Evolutionary conservation across 805 yeast genomes (phyloP), one percentile per base, ranked within the genome.

Genomic region (Metschnikowia hibisci): DNA sequence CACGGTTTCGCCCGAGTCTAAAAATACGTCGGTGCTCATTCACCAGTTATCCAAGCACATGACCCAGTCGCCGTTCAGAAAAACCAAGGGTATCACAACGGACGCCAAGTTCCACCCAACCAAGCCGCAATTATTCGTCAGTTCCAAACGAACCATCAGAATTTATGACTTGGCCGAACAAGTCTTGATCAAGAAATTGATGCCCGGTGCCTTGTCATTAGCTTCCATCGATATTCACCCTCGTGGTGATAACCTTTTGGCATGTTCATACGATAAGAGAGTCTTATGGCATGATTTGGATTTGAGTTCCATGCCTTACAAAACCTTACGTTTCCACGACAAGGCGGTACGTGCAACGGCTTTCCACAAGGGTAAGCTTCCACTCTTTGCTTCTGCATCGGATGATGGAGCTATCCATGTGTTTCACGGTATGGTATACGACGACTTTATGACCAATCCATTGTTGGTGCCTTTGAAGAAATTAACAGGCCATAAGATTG

Each of bases 241-340:
- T 45, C 76, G 95, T 52, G 99, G 99, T 44, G 98, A 93, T 63
- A 90, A 93, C 58, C 80, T 93, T 41, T 67, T 93, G 50, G 96
- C 96, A 11, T 86, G 91, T 6, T 88, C 97, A 2, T 93, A 79
- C 63, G 99, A 93, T 65, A 89, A 90, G 74, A 78, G 97, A 54
- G 95, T 93, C 4, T 76, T 90, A 52, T 93, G 99, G 99, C 98
- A 91, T 60, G 99, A 93, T 73, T 70, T 91, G 59, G 99, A 93
- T 64, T 74, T 95, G 49, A 74, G 86, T 34, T 73, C 77, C 44
- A 87, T 95, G 38, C 99, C 99, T 25, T 93, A 89, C 73, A 93
- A 95, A 73, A 91, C 96, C 0, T 74, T 93, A 58, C 78, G 99
- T 63, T 93, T 90, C 67, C 99, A 93, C 63, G 89, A 86, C 43